A percentile compares a stretch with the other conserved stretches of the same genome.
Evolutionary conservation across 495 filamentous ascomycete genomes (phyloP).

Genomic region (Jackrogersella minutella): DNA sequence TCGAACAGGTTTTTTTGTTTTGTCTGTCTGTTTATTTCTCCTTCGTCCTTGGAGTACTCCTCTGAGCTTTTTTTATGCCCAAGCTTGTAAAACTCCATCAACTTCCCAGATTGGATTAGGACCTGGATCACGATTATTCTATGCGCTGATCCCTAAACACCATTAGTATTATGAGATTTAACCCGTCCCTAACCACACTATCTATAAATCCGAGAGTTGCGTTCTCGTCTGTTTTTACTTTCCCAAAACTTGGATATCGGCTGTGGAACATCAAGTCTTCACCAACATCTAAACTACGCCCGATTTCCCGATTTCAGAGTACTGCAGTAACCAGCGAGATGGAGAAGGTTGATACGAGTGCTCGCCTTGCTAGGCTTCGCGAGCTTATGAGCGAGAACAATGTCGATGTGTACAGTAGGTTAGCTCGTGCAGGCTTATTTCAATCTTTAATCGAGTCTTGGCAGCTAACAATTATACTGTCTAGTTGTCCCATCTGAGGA

Average conservation of each 20-base stretch:
- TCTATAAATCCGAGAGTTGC: conserved; percentile 28
- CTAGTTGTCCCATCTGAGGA: conserved; percentile 97
- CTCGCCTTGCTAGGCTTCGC: conserved; percentile 78
- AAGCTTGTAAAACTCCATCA: not conserved
- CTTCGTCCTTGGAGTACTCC: too few relatives aligned
- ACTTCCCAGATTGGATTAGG: not conserved
- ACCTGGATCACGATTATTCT: not conserved
- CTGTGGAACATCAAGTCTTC: conserved; percentile 14
- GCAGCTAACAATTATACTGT: conserved; percentile 26
- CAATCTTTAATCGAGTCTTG: not conserved
- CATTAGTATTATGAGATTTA: conserved; percentile 4
- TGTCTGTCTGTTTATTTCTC: too few relatives aligned
- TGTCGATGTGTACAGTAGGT: conserved; percentile 92
- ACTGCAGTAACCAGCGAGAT: conserved; percentile 64
- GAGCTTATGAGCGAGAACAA: conserved; percentile 87
- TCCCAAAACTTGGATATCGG: conserved; percentile 19
- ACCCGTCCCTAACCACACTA: conserved; percentile 18
- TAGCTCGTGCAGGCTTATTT: conserved; percentile 37
- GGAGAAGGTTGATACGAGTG: conserved; percentile 83
- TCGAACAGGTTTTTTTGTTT: not conserved
- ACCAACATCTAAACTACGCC: not conserved
- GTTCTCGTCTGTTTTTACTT: conserved; percentile 10
- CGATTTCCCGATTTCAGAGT: conserved; percentile 31
- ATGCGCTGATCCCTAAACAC: conserved; percentile 1
- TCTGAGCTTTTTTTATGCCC: not conserved